Base-by-base conservation (phyloP, 2,329 filamentous ascomycete species). In the Aaosphaeria pasadenensis region DNA sequence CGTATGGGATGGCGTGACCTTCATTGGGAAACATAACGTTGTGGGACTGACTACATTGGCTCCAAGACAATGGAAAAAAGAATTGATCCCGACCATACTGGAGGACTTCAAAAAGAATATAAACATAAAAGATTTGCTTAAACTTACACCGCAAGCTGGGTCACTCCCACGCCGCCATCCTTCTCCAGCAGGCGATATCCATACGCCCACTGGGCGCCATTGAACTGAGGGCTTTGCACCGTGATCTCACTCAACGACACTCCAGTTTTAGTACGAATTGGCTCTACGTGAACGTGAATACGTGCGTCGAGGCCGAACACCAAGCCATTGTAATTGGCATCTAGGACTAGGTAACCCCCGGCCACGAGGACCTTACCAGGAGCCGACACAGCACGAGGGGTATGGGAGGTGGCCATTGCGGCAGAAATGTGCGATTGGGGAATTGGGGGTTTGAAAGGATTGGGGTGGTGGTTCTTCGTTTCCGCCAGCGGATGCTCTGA, bases 331-430 rank as follows among this genome's bases (percentile, higher is more conserved):
- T 96, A 91, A 52, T 81, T 77, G 52, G 89, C 84, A 74, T 97
- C 92, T 41, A 99, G 85, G 24, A 96, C 92, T 41, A 97, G 84
- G 72, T 97, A 99, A 52, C 94, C 94, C 54, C 94, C 94, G 4
- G 92, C 90, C 46, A 97, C 82, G 55, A 99, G 82, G 51, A 99
- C 94, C 77, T 99, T 99, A 59, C 94, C 94, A 13, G 94, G 94
- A 24, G 94, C 92, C 54, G 94, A 97, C 56, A 95, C 83, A 54
- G 74, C 67, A 44, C 52, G 66, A 40, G 62, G 33, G 9, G 13
- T 13, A 36, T 11, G 33, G 13, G 33, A 13, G 9, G 33, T 36
- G 17, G 17, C 17, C 17, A 24, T 24, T 2, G 17, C 17, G 17
- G 17, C 17, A 3, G 17, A 24, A 24, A 2, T 24, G n/a, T 24